phyloP scores from a whole-genome alignment of 768 basidiomycete genomes.

The Xanthoconium stramineum region DNA sequence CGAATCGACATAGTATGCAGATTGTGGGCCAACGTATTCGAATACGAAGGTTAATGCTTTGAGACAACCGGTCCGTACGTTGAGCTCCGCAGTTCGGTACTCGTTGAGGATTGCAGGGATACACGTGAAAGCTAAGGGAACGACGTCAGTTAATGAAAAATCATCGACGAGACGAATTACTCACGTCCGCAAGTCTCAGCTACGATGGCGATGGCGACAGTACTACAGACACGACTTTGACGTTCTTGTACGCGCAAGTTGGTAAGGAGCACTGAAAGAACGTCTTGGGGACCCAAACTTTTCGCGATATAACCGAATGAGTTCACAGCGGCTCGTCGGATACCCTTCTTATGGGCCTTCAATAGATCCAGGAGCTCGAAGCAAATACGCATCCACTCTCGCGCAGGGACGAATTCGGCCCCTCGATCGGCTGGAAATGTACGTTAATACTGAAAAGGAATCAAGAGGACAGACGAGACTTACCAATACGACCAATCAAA shows the following conservation, averaged over 20 bases:
- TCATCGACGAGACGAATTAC: conserved; percentile 11
- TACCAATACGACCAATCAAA: conserved; percentile 93
- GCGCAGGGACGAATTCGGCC: conserved; percentile 95
- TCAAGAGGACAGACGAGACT: conserved; percentile 2
- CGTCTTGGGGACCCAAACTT: conserved; percentile 98
- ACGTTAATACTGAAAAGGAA: conserved; percentile 2
- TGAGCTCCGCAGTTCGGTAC: conserved; percentile 96
- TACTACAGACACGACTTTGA: conserved; percentile 97
- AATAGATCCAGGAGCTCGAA: conserved; percentile 95
- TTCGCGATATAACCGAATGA: conserved; percentile 99
- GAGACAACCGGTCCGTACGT: conserved; percentile 97
- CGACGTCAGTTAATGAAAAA: conserved; percentile 6
- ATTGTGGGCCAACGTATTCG: conserved; percentile 97
- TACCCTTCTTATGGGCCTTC: conserved; percentile 99
- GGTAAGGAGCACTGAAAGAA: conserved; percentile 90
- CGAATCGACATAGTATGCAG: conserved; percentile 94
- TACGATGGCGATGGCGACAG: conserved; percentile 95
- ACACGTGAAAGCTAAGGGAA: conserved; percentile 80
- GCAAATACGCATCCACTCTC: conserved; percentile 99
- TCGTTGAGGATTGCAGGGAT: conserved; percentile 99
- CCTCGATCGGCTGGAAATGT: conserved; percentile 81
- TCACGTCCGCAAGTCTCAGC: conserved; percentile 86
- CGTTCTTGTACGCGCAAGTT: conserved; percentile 98
- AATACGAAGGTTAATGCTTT: conserved; percentile 99
- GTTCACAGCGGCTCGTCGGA: conserved; percentile 97